These are phyloP conservation scores for Exobasidium cylindrosporum DNA, from an alignment of 1,284 basidiomycete genomes.

Conservation along the genomic window DNA sequence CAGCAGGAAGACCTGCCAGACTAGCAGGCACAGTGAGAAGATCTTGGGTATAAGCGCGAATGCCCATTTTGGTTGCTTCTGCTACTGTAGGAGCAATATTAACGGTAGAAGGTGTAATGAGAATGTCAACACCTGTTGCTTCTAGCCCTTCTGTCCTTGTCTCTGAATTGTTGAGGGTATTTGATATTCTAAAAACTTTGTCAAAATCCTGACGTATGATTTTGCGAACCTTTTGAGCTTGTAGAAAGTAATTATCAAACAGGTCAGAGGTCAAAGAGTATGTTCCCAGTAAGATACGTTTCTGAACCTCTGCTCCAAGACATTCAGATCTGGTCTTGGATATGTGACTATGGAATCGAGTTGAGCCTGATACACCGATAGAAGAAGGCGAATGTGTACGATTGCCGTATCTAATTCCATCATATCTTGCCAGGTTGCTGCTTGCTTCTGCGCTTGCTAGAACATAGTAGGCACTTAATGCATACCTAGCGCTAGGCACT, in stretches of 20 bases:
- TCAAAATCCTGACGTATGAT: slow-evolving; percentile 73
- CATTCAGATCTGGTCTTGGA: slow-evolving; percentile 59
- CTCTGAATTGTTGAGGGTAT: slow-evolving; percentile 56
- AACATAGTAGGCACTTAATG: slow-evolving; percentile 90
- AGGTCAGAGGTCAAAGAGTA: slow-evolving; percentile 81
- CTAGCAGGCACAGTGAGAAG: slow-evolving; percentile 87
- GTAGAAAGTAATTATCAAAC: slow-evolving; percentile 93
- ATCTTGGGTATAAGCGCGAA: slow-evolving; percentile 74
- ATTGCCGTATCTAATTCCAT: slow-evolving; percentile 68
- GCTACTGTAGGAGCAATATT: slow-evolving; percentile 39
- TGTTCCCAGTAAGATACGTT: slow-evolving; percentile 84
- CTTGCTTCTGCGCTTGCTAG: slow-evolving; percentile 90
- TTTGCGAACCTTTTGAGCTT: slow-evolving; percentile 77
- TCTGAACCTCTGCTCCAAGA: slow-evolving; percentile 82
- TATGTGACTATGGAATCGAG: slow-evolving; percentile 3
- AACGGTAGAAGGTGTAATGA: slow-evolving; percentile 67
- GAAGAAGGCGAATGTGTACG: neutral
- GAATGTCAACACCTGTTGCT: slow-evolving; percentile 66
- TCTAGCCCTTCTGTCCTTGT: slow-evolving; percentile 57
- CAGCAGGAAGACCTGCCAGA: slow-evolving; percentile 78
- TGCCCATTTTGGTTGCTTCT: neutral
- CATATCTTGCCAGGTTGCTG: slow-evolving; percentile 85
- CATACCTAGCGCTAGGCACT: slow-evolving; percentile 72
- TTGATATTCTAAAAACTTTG: slow-evolving; percentile 64
- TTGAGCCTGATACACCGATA: neutral